Evolutionary conservation across 2,329 filamentous ascomycete genomes (phyloP).

Genomic region (Fusarium duplospermum): DNA sequence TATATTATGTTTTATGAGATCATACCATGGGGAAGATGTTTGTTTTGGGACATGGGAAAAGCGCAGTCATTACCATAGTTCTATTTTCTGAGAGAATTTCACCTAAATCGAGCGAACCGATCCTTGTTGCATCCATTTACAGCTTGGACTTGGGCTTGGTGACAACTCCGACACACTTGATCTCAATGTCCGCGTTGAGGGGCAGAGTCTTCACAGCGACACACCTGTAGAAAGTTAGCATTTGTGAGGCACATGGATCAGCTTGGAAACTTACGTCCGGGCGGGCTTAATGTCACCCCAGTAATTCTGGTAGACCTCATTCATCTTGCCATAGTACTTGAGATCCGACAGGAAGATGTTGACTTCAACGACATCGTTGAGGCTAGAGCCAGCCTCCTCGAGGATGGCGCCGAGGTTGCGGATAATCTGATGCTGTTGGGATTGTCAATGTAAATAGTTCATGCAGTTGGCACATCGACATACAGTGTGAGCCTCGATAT

Average conservation of each 20-base stretch:
- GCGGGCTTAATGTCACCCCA: constrained; percentile 64
- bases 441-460: not conserved
- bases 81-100: not conserved
- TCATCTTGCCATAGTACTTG: constrained; percentile 79
- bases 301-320: constrained; percentile 76
- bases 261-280: constrained; percentile 45
- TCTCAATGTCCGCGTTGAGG: constrained; percentile 45
- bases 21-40: not conserved
- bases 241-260: accelerated
- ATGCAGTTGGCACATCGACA: not conserved
- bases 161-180: constrained; percentile 44
- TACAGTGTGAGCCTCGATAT: constrained; percentile 72
- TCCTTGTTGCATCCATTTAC: not conserved
- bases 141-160: constrained; percentile 37
- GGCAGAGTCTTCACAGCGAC: constrained; percentile 48
- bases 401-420: constrained; percentile 77
- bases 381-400: constrained; percentile 72
- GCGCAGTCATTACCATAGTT: not conserved
- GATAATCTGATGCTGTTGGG: constrained; percentile 66
- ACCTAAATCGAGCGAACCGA: not conserved
- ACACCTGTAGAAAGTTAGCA: constrained; percentile 36
- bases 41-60: not conserved
- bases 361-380: constrained; percentile 76
- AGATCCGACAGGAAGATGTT: constrained; percentile 79
- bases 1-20: not conserved